Percentiles rank a stretch among this genome's conserved stretches.
phyloP scores from a whole-genome alignment of 768 basidiomycete species.

The Tylopilus subfusipes region DNA sequence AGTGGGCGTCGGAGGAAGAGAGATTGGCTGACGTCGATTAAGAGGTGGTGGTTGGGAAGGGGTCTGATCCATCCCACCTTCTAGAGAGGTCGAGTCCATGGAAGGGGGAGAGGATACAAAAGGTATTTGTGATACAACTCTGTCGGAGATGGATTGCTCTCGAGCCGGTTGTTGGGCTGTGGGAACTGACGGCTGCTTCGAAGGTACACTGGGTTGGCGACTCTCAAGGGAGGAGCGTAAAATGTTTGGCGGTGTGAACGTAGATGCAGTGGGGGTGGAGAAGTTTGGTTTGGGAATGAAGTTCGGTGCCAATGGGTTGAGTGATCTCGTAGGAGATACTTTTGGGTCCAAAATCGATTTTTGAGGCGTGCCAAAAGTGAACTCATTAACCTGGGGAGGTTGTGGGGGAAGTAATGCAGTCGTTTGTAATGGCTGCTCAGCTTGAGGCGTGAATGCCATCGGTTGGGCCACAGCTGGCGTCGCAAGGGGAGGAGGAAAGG shows the following conservation, averaged over 20 bases:
- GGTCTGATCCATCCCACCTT: slow-evolving; percentile 7
- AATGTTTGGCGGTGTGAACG: not conserved
- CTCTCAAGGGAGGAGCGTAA: not conserved
- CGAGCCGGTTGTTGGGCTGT: slow-evolving; percentile 1
- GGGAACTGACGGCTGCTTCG: not conserved
- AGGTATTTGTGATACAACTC: not conserved
- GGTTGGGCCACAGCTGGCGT: not conserved
- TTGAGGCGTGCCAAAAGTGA: not conserved
- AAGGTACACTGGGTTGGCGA: not conserved
- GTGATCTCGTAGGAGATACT: slow-evolving; percentile 2
- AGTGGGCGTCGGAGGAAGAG: slow-evolving; percentile 33
- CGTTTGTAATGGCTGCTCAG: not conserved
- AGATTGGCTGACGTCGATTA: slow-evolving; percentile 29
- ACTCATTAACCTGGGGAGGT: not conserved
- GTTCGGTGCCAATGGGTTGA: slow-evolving; percentile 19
- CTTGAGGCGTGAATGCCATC: not conserved
- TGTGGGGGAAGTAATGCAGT: not conserved
- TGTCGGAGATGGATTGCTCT: not conserved
- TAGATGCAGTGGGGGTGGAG: not conserved
- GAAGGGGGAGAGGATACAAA: slow-evolving; percentile 17
- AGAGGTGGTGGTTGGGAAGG: slow-evolving; percentile 28
- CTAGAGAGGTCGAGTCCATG: slow-evolving; percentile 5
- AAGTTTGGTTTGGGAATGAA: slow-evolving; percentile 12
- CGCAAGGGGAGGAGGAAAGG: not conserved
- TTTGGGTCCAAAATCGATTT: slow-evolving; percentile 4